These are phyloP conservation scores for Pseudogymnoascus sp. DNA, from an alignment of 2,329 filamentous ascomycete species.

Conservation along the genomic window DNA sequence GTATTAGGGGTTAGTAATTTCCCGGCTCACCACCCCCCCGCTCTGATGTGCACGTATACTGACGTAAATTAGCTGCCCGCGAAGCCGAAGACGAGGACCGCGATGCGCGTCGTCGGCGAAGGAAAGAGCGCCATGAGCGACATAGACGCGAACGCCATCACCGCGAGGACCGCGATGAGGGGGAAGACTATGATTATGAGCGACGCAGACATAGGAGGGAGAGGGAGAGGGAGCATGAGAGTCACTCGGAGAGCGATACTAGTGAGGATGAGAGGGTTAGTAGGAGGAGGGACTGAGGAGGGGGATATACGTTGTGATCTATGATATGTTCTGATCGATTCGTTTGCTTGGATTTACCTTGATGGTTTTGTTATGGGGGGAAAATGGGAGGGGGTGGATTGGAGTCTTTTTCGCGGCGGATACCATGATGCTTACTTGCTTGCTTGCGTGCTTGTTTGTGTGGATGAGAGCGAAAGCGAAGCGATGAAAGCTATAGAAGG, in stretches of 20 bases:
- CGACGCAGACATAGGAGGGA: constrained; percentile 7
- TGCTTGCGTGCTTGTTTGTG: not conserved
- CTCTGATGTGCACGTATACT: not conserved
- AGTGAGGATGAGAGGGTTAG: constrained; percentile 14
- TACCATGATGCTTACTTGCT: not conserved
- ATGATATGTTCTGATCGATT: not conserved
- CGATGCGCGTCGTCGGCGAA: constrained; percentile 21
- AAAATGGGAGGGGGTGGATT: not conserved
- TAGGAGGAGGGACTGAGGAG: not conserved
- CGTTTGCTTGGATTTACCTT: not conserved
- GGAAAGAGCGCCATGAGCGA: constrained; percentile 25
- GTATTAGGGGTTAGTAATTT: constrained; percentile 60
- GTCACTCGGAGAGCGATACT: constrained; percentile 20
- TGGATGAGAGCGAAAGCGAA: not conserved
- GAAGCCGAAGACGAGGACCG: constrained; percentile 23
- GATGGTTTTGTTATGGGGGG: not conserved
- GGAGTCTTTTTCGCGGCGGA: not conserved
- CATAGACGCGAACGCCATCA: constrained; percentile 24
- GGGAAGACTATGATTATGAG: constrained; percentile 14
- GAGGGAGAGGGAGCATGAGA: constrained; percentile 2
- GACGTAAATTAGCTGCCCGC: constrained; percentile 13
- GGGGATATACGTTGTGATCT: not conserved
- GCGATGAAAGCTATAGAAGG: not conserved
- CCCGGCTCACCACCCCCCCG: too few species aligned
- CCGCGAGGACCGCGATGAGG: constrained; percentile 14